These are phyloP conservation scores for Termitomyces eurrhizus DNA, from an alignment of 768 basidiomycete species.

Conservation along the genomic window DNA sequence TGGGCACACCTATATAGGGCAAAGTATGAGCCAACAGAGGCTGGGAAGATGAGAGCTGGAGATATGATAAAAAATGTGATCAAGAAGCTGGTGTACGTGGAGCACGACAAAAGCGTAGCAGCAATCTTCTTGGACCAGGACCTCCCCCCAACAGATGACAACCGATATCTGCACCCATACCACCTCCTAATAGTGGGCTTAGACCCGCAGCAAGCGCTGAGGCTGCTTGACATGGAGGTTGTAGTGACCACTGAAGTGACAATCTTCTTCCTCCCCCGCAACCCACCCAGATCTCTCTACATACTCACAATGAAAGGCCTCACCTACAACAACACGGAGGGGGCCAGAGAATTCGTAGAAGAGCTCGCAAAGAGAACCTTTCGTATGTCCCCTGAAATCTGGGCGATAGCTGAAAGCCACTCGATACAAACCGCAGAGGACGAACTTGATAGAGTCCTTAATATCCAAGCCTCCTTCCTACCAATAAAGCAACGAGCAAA, in stretches of 20 bases:
- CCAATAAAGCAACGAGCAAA: background rate
- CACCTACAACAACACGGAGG: background rate
- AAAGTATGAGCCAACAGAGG: background rate
- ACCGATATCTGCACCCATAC: background rate
- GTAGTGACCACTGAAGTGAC: background rate
- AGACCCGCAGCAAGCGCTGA: no score
- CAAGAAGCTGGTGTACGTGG: background rate
- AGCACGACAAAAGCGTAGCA: background rate
- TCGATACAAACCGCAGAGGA: background rate
- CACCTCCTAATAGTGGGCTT: background rate
- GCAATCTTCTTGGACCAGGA: background rate
- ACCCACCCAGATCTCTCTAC: background rate
- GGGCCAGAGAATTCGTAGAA: background rate
- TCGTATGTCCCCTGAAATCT: background rate
- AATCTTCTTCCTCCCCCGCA: background rate
- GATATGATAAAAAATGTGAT: background rate
- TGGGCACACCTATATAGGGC: background rate
- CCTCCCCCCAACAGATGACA: background rate
- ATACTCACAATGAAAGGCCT: background rate
- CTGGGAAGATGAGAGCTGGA: background rate
- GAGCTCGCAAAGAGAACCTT: background rate
- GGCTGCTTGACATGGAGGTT: background rate
- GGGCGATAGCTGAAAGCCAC: no score
- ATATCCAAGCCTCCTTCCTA: background rate
- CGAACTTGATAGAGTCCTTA: background rate